phyloP scores from a whole-genome alignment of 352 stramenopile species.

The Globisporangium splendens region DNA sequence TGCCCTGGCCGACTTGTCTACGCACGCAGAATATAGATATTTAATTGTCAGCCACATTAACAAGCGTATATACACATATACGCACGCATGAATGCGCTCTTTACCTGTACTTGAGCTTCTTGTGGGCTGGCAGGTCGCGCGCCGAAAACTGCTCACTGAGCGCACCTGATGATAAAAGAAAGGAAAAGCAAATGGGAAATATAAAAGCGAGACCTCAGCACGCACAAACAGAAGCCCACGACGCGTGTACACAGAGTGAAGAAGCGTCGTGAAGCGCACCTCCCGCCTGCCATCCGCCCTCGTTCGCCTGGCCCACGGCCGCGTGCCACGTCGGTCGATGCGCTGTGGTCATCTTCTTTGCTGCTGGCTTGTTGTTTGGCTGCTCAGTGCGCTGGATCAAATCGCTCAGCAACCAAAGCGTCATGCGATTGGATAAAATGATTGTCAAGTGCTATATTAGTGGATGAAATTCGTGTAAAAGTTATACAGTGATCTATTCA shows the following conservation, averaged over 20 bases:
- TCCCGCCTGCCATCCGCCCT: slow-evolving; percentile 81
- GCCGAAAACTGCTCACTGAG: slow-evolving; percentile 79
- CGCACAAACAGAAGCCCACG: background rate
- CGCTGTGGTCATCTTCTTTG: slow-evolving; percentile 70
- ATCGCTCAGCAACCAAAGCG: background rate
- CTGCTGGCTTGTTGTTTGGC: background rate
- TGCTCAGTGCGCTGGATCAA: background rate
- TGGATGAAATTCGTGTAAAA: too few species aligned
- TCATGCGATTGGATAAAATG: background rate
- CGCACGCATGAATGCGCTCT: background rate
- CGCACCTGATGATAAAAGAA: slow-evolving; percentile 33
- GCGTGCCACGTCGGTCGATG: slow-evolving; percentile 84
- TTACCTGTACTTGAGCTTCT: slow-evolving; percentile 78
- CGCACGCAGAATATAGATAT: too few species aligned
- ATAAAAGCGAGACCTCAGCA: background rate
- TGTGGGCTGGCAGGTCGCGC: slow-evolving; percentile 78
- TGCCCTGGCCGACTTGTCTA: slow-evolving; percentile 82
- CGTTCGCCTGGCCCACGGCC: slow-evolving; percentile 82
- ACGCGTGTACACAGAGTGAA: background rate
- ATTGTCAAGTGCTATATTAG: background rate
- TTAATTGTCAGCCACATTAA: background rate
- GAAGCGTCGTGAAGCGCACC: slow-evolving; percentile 22
- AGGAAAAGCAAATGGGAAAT: too few species aligned
- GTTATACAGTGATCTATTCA: too few species aligned
- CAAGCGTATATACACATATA: background rate